Evolutionary conservation across 2,329 filamentous ascomycete species (phyloP), one percentile per base, ranked within the genome.

Genomic region (Lithohypha guttulata): DNA sequence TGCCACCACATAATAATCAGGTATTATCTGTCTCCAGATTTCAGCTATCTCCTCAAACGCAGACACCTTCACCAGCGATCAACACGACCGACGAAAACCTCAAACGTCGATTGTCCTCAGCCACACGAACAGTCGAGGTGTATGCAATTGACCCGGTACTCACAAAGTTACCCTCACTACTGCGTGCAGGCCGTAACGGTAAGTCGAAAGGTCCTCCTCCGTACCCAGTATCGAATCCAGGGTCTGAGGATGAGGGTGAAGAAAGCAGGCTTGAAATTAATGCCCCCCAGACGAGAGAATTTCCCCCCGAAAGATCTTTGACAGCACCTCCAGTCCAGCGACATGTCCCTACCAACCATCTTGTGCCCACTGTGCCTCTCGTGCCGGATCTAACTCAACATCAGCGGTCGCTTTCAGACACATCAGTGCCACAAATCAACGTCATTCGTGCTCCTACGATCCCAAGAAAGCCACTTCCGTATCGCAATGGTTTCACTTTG

Each of bases 401-500:
- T 22, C n/a, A 39, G 10, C 15, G 26, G 8, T 39, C 35, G 10
- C 17, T 21, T 23, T 30, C 35, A 7, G 35, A 30, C 18, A 13
- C 35, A 11, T 10, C 26, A 15, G 19, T 39, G 10, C 35, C 35
- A 15, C 14, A 22, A 18, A 39, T 39, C 17, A 39, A 31, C 31
- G 35, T 39, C 9, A 39, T 27, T 11, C 35, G 35, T 11, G 35
- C 27, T 10, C 35, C 26, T 4, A 39, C 35, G 31, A 39, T 39
- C 18, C 26, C 26, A 4, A 39, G 35, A 15, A 39, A 39, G 21
- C 35, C 35, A 2, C 7, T 39, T 18, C 35, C 35, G 4, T 30
- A 31, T 17, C 14, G 26, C 4, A 31, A 22, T n/a, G 11, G 11
- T 10, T 15, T 22, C n/a, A 14, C 15, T 3, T 9, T 14, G 17